Conservation (phyloP, 768 basidiomycete species). For the Hirschioporus abietinus region DNA sequence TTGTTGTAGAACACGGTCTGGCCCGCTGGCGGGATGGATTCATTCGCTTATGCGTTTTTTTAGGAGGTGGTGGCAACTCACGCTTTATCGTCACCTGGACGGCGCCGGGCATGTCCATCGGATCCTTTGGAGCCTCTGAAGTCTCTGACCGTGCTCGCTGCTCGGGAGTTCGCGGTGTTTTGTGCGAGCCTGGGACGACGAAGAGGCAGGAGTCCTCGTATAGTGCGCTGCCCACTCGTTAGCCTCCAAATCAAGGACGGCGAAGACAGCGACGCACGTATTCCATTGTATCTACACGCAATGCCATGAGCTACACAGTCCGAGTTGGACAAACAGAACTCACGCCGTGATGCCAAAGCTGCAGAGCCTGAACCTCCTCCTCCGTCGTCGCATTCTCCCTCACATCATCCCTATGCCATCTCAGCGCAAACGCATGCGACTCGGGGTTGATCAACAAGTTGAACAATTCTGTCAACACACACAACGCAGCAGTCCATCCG, state of each 20-base stretch:
- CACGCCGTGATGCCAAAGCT: constrained; percentile 62
- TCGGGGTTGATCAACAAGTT: constrained; percentile 71
- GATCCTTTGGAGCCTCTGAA: constrained; percentile 45
- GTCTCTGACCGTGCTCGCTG: constrained; percentile 55
- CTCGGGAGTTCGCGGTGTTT: constrained; percentile 43
- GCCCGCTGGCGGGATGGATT: too few species aligned
- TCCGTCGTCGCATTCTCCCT: constrained; percentile 48
- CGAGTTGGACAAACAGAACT: constrained; percentile 16
- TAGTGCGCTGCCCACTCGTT: constrained; percentile 45
- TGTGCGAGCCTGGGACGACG: constrained; percentile 68
- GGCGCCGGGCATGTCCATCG: constrained; percentile 66
- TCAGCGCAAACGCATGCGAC: constrained; percentile 58
- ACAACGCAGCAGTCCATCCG: background rate
- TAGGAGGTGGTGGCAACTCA: constrained; percentile 23
- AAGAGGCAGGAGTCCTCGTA: constrained; percentile 66
- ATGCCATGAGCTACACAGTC: background rate
- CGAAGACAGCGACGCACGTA: constrained; percentile 42
- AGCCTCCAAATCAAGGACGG: background rate
- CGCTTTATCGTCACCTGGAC: constrained; percentile 50
- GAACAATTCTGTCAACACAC: constrained; percentile 50
- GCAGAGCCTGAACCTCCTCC: constrained; percentile 55
- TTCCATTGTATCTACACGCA: constrained; percentile 69
- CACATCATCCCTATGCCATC: constrained; percentile 81
- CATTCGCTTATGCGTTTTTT: background rate
- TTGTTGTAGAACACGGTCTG: constrained; percentile 79